A percentile compares a stretch with the other conserved stretches of the same genome.
phyloP scores from a whole-genome alignment of 345 rosid genomes.

The Reutealis trisperma region DNA sequence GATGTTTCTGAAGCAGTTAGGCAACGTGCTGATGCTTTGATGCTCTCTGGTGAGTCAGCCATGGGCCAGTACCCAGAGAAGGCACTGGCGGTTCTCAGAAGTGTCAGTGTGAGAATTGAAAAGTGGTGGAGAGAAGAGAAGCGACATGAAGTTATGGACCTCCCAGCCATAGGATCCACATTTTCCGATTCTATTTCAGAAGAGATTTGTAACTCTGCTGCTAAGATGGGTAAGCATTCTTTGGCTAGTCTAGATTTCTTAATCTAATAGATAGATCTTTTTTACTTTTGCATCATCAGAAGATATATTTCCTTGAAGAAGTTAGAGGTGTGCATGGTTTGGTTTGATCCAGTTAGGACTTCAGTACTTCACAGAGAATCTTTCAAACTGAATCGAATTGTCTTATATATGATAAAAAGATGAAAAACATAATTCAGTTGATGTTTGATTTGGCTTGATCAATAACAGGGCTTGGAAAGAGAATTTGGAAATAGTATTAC shows the following conservation, averaged over 20 bases:
- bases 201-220: slow-evolving; percentile 96
- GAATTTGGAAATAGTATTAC: background rate
- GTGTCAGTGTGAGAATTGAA: slow-evolving; percentile 92
- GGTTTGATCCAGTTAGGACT: background rate
- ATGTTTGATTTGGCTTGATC: no score
- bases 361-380: background rate
- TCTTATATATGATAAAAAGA: no score
- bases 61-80: slow-evolving; percentile 99
- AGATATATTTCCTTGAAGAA: background rate
- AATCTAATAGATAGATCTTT: background rate
- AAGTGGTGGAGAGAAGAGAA: slow-evolving; percentile 99
- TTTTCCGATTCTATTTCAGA: slow-evolving; percentile 82
- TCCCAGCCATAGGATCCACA: slow-evolving; percentile 65
- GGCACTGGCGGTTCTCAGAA: slow-evolving; percentile 87
- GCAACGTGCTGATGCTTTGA: slow-evolving; percentile 94
- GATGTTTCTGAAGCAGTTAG: slow-evolving; percentile 99
- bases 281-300: background rate
- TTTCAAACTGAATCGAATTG: background rate
- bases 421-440: no score
- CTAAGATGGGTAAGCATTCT: slow-evolving; percentile 85
- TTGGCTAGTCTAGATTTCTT: background rate
- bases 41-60: slow-evolving; percentile 99
- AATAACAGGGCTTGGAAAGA: background rate
- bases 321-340: background rate
- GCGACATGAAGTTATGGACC: slow-evolving; percentile 73